These are phyloP conservation scores for Annulohypoxylon nitens DNA, from an alignment of 495 filamentous ascomycete species.

Conservation along the genomic window DNA sequence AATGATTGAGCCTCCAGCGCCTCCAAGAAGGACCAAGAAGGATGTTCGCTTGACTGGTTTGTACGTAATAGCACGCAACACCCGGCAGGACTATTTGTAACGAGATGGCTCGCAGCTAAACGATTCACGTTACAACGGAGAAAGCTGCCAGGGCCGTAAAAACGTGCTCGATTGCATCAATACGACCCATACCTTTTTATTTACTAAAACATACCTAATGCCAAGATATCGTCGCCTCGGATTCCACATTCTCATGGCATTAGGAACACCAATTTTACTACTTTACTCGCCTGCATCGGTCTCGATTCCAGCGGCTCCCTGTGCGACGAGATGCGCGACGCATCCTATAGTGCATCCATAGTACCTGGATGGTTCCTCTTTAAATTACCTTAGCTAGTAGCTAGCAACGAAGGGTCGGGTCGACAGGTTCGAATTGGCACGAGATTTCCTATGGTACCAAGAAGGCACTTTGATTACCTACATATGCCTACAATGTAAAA, in stretches of 20 bases:
- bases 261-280: conserved; percentile 1
- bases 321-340: neutral
- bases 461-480: conserved; percentile 11
- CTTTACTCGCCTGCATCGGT: conserved; percentile 17
- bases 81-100: conserved; percentile 43
- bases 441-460: conserved; percentile 21
- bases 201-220: conserved; percentile 51
- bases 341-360: conserved; percentile 1
- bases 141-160: conserved; percentile 35
- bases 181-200: conserved; percentile 39
- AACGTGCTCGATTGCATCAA: conserved; percentile 44
- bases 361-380: conserved; percentile 12
- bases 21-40: conserved; percentile 42
- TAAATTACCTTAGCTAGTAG: conserved; percentile 2
- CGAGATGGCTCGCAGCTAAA: conserved; percentile 21
- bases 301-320: conserved; percentile 1
- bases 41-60: conserved; percentile 47
- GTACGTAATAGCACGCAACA: conserved; percentile 53
- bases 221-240: conserved; percentile 43
- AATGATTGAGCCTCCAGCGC: conserved; percentile 36
- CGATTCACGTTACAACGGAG: conserved; percentile 15
- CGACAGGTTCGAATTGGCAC: conserved; percentile 31
- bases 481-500: neutral
- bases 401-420: conserved; percentile 39
- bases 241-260: conserved; percentile 36